phyloP scores from a whole-genome alignment of 2,329 filamentous ascomycete species.

The Cladosporium sp. region DNA sequence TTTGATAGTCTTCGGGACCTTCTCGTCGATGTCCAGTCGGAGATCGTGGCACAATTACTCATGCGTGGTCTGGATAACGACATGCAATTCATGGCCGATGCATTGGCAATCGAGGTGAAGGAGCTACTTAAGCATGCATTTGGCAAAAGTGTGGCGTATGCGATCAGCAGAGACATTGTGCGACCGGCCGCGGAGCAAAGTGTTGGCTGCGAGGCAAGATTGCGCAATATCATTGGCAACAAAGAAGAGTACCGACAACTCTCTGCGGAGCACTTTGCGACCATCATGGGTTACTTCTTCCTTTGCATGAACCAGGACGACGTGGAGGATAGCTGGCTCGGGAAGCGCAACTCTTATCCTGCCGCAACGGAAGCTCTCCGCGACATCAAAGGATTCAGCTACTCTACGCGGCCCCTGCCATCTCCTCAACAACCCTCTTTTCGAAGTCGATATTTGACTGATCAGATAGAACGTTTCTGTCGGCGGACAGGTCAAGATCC shows the following conservation, averaged over 20 bases:
- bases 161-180: slow-evolving; percentile 71
- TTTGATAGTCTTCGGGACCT: slow-evolving; percentile 68
- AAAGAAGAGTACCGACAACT: slow-evolving; percentile 57
- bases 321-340: slow-evolving; percentile 57
- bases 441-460: slow-evolving; percentile 68
- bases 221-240: slow-evolving; percentile 66
- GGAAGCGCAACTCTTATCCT: slow-evolving; percentile 45
- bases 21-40: slow-evolving; percentile 66
- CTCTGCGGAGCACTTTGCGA: slow-evolving; percentile 67
- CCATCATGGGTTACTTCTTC: slow-evolving; percentile 73
- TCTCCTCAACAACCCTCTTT: slow-evolving; percentile 85
- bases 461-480: slow-evolving; percentile 75
- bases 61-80: slow-evolving; percentile 72
- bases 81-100: slow-evolving; percentile 55
- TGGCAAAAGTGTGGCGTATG: slow-evolving; percentile 75
- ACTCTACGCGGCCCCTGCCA: slow-evolving; percentile 63
- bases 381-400: slow-evolving; percentile 65
- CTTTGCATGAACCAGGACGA: slow-evolving; percentile 70
- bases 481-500: slow-evolving; percentile 65
- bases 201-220: slow-evolving; percentile 55
- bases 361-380: slow-evolving; percentile 59
- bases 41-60: slow-evolving; percentile 73
- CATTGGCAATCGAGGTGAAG: slow-evolving; percentile 51
- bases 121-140: slow-evolving; percentile 67
- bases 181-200: slow-evolving; percentile 33